phyloP scores from a whole-genome alignment of 192 early-diverging fungal species.

The Podila minutissima region DNA sequence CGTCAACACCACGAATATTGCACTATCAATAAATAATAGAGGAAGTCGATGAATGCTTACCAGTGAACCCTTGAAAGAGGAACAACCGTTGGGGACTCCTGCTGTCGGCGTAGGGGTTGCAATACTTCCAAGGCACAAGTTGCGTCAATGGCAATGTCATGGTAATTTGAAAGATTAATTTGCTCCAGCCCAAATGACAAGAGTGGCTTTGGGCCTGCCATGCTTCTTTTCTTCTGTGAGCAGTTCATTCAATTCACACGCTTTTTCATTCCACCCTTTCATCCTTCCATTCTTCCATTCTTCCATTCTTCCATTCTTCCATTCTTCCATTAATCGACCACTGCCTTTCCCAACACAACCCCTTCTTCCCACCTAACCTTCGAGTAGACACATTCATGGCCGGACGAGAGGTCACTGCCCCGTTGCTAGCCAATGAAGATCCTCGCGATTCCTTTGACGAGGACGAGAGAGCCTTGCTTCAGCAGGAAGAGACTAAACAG shows the following conservation, averaged over 20 bases:
- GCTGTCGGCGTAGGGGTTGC: slow-evolving; percentile 50
- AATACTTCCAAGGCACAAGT: slow-evolving; percentile 49
- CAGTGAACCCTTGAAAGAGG: slow-evolving; percentile 34
- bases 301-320: too few relatives aligned
- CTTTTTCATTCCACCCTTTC: too few relatives aligned
- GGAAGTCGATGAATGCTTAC: slow-evolving; percentile 1
- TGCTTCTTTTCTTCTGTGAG: too few relatives aligned
- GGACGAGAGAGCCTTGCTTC: slow-evolving; percentile 34
- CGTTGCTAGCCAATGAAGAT: slow-evolving; percentile 39
- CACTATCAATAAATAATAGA: not conserved
- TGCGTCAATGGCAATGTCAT: not conserved
- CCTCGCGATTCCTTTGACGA: slow-evolving; percentile 38
- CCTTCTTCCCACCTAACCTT: not conserved
- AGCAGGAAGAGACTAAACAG: slow-evolving; percentile 29
- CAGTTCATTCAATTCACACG: too few relatives aligned
- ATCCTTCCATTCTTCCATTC: too few relatives aligned
- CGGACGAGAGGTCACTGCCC: slow-evolving; percentile 17
- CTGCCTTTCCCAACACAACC: not conserved
- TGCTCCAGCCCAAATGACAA: not conserved
- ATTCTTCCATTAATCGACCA: too few relatives aligned
- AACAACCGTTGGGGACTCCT: slow-evolving; percentile 45
- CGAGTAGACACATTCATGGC: not conserved
- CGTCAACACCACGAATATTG: not conserved
- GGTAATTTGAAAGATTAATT: not conserved
- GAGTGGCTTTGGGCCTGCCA: not conserved